phyloP scores from a whole-genome alignment of 2,329 filamentous ascomycete species.

The Calonectria hawksworthii region DNA sequence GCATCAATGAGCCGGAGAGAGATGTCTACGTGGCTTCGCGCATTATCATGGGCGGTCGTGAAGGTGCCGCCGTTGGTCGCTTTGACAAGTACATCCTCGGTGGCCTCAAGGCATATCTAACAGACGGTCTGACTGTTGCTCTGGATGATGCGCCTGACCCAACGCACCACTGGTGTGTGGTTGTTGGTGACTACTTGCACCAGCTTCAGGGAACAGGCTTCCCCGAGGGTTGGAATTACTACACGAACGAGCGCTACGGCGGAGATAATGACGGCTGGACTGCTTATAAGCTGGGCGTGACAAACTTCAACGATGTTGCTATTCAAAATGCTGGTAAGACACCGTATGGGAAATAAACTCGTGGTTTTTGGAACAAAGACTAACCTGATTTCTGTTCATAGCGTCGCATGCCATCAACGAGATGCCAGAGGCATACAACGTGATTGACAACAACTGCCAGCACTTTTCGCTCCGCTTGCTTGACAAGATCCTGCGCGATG shows the following conservation, averaged over 20 bases:
- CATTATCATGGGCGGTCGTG: constrained; percentile 3
- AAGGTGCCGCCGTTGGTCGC: not conserved
- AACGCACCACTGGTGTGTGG: constrained; percentile 16
- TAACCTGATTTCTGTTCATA: not conserved
- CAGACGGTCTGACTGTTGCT: not conserved
- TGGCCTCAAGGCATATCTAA: not conserved
- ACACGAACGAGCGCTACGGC: not conserved
- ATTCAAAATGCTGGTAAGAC: constrained; percentile 11
- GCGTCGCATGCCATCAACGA: constrained; percentile 9
- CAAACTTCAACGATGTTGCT: constrained; percentile 16
- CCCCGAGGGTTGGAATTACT: not conserved
- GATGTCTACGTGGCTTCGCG: constrained; percentile 16
- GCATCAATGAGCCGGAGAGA: not conserved
- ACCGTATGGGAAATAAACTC: not conserved
- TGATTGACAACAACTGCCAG: constrained; percentile 7
- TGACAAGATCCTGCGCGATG: constrained; percentile 13
- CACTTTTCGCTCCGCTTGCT: constrained; percentile 15
- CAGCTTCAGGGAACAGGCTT: constrained; percentile 6
- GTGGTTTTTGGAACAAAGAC: not conserved
- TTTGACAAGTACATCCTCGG: constrained; percentile 7
- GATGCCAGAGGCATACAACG: constrained; percentile 13
- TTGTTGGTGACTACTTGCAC: constrained; percentile 10
- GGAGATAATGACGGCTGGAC: constrained; percentile 3
- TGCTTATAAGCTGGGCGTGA: constrained; percentile 10
- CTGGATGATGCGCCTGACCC: constrained; percentile 1